Conservation (phyloP, 1,284 basidiomycete species). For the Irpex lacteus region DNA sequence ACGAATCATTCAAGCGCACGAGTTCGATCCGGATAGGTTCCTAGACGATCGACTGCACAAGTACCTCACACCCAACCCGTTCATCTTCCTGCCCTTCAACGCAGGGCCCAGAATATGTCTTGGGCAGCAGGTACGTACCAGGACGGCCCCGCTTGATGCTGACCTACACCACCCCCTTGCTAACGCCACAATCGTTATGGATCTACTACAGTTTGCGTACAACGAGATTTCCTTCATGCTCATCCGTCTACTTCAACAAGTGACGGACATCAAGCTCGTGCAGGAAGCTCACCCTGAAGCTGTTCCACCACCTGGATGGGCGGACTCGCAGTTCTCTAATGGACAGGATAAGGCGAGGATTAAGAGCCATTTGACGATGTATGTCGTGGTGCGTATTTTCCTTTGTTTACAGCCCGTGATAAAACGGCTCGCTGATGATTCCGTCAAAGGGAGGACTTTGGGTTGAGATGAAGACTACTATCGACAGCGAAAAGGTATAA, state of each 20-base stretch:
- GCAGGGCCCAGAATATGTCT: constrained; percentile 48
- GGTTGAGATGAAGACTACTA: constrained; percentile 19
- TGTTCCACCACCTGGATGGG: constrained; percentile 17
- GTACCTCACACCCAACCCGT: constrained; percentile 39
- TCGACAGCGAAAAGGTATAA: background rate
- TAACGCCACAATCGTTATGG: too few relatives aligned
- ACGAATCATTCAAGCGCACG: constrained; percentile 24
- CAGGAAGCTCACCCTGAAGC: constrained; percentile 33
- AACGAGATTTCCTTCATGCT: too few relatives aligned
- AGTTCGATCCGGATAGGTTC: constrained; percentile 47
- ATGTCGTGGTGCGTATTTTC: constrained; percentile 37
- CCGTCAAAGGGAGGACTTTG: constrained; percentile 20
- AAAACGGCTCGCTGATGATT: background rate
- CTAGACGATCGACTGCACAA: constrained; percentile 35
- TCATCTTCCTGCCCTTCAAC: constrained; percentile 49
- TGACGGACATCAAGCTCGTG: constrained; percentile 41
- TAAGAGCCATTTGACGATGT: constrained; percentile 54
- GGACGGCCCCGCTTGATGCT: too few relatives aligned
- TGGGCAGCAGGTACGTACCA: constrained; percentile 39
- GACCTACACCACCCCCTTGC: too few relatives aligned
- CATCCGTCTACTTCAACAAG: too few relatives aligned
- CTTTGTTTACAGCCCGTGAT: background rate
- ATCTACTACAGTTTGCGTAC: too few relatives aligned
- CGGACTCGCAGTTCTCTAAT: constrained; percentile 31
- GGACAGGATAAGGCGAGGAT: constrained; percentile 49